A percentile compares a stretch with the other conserved stretches of the same genome.
Evolutionary conservation across 352 stramenopile genomes (phyloP).

Genomic region (Elongisporangium anandrum): DNA sequence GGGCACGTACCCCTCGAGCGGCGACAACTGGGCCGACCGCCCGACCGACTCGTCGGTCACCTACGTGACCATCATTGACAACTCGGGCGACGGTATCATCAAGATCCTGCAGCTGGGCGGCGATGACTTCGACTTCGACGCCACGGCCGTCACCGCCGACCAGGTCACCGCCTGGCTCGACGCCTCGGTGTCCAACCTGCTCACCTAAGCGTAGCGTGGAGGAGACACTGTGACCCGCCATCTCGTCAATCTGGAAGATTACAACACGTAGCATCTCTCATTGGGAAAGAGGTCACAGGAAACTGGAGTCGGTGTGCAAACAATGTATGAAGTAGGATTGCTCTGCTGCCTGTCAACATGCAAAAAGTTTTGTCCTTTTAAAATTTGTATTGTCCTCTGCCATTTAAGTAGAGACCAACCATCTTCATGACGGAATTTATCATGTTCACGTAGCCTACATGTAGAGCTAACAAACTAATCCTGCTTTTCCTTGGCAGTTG

Average conservation of each 20-base stretch:
- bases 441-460: no score
- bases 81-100: slow-evolving; percentile 28
- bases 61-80: slow-evolving; percentile 56
- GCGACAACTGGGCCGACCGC: slow-evolving; percentile 40
- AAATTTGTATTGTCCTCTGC: background rate
- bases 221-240: background rate
- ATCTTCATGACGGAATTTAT: no score
- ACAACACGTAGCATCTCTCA: background rate
- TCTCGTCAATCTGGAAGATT: background rate
- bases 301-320: background rate
- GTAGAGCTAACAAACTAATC: slow-evolving; percentile 26
- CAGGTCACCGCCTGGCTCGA: slow-evolving; percentile 30
- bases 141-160: slow-evolving; percentile 21
- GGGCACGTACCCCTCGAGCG: slow-evolving; percentile 32
- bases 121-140: slow-evolving; percentile 40
- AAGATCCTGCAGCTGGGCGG: slow-evolving; percentile 46
- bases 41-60: slow-evolving; percentile 27
- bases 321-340: background rate
- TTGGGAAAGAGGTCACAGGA: background rate
- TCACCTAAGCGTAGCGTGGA: slow-evolving; percentile 13
- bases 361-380: background rate
- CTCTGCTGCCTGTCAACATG: background rate
- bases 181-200: slow-evolving; percentile 30
- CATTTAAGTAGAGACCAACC: no score
- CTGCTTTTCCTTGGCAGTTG: slow-evolving; percentile 77